phyloP scores from a whole-genome alignment of 78 protist species.

The Dictyostelium capitatum region DNA sequence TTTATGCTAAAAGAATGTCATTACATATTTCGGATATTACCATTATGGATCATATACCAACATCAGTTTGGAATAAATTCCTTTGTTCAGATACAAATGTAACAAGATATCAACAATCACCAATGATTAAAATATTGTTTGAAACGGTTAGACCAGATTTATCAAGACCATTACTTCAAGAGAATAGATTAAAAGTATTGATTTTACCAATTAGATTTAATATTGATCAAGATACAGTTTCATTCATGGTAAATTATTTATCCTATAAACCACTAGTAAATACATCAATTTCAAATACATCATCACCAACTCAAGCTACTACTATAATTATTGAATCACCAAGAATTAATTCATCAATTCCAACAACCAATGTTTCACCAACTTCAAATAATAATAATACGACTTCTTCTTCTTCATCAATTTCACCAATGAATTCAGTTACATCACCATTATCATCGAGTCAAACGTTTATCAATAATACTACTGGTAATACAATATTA shows the following conservation, averaged over 20 bases:
- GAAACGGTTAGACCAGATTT: slow-evolving; percentile 73
- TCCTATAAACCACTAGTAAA: slow-evolving; percentile 35
- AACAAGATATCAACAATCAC: slow-evolving; percentile 58
- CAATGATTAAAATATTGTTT: slow-evolving; percentile 63
- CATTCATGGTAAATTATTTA: slow-evolving; percentile 28
- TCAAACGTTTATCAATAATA: not conserved
- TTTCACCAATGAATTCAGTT: not conserved
- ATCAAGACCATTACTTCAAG: slow-evolving; percentile 60
- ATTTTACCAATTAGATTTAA: slow-evolving; percentile 70
- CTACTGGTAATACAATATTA: not conserved
- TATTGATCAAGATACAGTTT: slow-evolving; percentile 70
- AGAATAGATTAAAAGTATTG: slow-evolving; percentile 61
- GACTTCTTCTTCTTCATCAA: not conserved
- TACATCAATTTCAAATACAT: not conserved
- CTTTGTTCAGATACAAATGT: slow-evolving; percentile 64
- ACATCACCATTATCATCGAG: slow-evolving; percentile 13
- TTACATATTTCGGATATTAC: slow-evolving; percentile 50
- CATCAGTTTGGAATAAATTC: slow-evolving; percentile 64
- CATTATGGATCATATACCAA: slow-evolving; percentile 64
- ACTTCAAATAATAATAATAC: not conserved
- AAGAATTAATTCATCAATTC: not conserved
- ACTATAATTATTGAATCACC: slow-evolving; percentile 9
- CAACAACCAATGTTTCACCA: not conserved
- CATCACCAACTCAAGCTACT: not conserved
- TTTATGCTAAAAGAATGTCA: slow-evolving; percentile 38